Percentiles rank a stretch among this genome's conserved stretches.
These are phyloP conservation scores for Taphrina wiesneri DNA, from an alignment of 1,139 yeast genomes.

Conservation along the genomic window DNA sequence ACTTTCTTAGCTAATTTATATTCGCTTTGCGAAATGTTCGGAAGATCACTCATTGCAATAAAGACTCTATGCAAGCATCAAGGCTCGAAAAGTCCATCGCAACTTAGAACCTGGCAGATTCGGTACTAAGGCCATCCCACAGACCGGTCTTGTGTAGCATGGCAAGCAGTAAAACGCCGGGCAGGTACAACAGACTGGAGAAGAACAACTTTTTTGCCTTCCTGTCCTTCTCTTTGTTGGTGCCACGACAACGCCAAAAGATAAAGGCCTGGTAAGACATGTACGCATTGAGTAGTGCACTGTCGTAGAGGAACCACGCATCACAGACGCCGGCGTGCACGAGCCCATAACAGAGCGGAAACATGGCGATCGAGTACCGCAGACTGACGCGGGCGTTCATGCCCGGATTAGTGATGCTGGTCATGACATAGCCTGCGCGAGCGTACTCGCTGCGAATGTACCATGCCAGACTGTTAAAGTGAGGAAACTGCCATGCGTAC, in stretches of 20 bases:
- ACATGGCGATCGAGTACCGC: slow-evolving; percentile 83
- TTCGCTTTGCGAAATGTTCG: not conserved
- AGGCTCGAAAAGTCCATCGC: not conserved
- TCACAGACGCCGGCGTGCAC: slow-evolving; percentile 81
- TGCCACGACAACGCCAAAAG: slow-evolving; percentile 61
- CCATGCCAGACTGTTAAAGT: slow-evolving; percentile 88
- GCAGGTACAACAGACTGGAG: slow-evolving; percentile 94
- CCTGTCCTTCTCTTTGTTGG: slow-evolving; percentile 43
- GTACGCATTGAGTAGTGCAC: slow-evolving; percentile 82
- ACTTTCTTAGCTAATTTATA: too few species aligned
- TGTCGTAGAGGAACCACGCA: slow-evolving; percentile 73
- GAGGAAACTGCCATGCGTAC: slow-evolving; percentile 99
- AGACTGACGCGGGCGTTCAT: slow-evolving; percentile 91
- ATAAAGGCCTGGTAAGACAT: slow-evolving; percentile 72
- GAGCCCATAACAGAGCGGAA: slow-evolving; percentile 85
- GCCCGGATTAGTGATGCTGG: slow-evolving; percentile 89
- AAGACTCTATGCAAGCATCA: not conserved
- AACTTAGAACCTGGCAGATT: not conserved
- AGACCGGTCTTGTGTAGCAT: slow-evolving; percentile 94
- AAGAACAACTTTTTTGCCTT: slow-evolving; percentile 85
- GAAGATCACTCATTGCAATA: not conserved
- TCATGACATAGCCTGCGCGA: slow-evolving; percentile 93
- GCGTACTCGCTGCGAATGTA: slow-evolving; percentile 84
- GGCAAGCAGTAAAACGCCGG: slow-evolving; percentile 83
- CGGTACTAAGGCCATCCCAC: slow-evolving; percentile 58